These are phyloP conservation scores for Anastatica hierochuntica DNA, from an alignment of 345 rosid species.

Conservation along the genomic window DNA sequence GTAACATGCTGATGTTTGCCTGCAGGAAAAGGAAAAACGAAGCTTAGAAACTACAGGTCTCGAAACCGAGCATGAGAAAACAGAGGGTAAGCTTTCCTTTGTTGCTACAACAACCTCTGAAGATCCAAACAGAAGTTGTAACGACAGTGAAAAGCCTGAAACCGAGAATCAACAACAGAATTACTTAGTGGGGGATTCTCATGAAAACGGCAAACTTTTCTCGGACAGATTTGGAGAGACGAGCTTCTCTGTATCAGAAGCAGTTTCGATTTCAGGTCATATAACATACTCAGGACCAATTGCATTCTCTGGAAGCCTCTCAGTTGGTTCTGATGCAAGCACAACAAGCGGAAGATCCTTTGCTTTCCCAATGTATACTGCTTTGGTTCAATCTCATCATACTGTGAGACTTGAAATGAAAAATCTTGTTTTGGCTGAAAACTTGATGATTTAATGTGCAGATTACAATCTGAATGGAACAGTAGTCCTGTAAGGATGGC, in stretches of 20 bases:
- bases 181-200: slow-evolving; percentile 5
- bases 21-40: slow-evolving; percentile 12
- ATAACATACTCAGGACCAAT: slow-evolving; percentile 60
- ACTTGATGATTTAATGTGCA: slow-evolving; percentile 19
- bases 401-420: background rate
- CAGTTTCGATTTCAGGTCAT: slow-evolving; percentile 43
- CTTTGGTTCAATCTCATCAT: background rate
- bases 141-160: slow-evolving; percentile 10
- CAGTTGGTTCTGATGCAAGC: slow-evolving; percentile 87
- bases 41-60: background rate
- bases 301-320: slow-evolving; percentile 59
- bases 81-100: slow-evolving; percentile 9
- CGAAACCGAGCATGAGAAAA: background rate
- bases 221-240: slow-evolving; percentile 51
- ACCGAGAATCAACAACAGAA: background rate
- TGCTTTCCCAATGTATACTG: slow-evolving; percentile 71
- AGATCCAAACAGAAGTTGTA: slow-evolving; percentile 1
- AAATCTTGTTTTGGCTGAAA: background rate
- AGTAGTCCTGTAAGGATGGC: slow-evolving; percentile 89
- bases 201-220: slow-evolving; percentile 16
- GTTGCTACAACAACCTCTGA: slow-evolving; percentile 1
- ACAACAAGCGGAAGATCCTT: slow-evolving; percentile 85
- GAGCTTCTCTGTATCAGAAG: slow-evolving; percentile 62
- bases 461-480: slow-evolving; percentile 89
- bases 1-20: slow-evolving; percentile 1